Base-by-base conservation (phyloP, 176 grass and related monocot genomes). In the Cymbopogon citratus region DNA sequence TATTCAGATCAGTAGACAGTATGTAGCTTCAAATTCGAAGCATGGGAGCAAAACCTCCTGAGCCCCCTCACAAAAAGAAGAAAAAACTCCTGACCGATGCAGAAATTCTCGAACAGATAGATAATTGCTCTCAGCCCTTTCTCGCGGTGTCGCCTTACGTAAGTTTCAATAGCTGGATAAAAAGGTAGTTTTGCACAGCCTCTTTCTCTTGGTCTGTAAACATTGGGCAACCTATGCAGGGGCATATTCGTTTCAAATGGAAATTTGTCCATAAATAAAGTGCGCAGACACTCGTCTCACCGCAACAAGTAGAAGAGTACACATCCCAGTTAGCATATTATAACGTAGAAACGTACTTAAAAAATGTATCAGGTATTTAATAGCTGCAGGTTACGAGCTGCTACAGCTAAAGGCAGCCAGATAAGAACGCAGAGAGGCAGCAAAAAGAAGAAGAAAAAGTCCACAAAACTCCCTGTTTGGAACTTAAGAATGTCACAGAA, bases 121-220 rank as follows among this genome's bases (percentile, higher is more conserved):
- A 43, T 6, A 16, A 60, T 26, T 39, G 26, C 49, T 31, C 10
- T 60, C 10, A 71, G 9, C 3, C 31, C 19, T 54, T 14, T 11
- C 43, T 59, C 26, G 1, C 9, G 12, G 7, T 74, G 19, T 79
- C 41, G 76, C 88, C 59, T 82, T 74, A 86, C 59, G 36, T 83
- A 80, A 83, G 85, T 84, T 76, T 84, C 88, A 16, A 49, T 66
- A 26, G 33, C 81, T 24, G 19, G 23, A 45, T 6, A 44, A 19
- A 11, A 36, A 75, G 21, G 41, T 77, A 60, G 81, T 75, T 87
- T 92, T 54, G 81, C 65, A 59, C 84, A 87, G 19, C 84, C 77
- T 46, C 80, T 78, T 57, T 21, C 48, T 51, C 16, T 51, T 19
- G 90, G 33, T 84, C 79, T 77, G 62, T 49, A 81, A 52, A 62